Evolutionary conservation across 306 rosid genomes (phyloP).

Genomic region (Cicer yamashitae): DNA sequence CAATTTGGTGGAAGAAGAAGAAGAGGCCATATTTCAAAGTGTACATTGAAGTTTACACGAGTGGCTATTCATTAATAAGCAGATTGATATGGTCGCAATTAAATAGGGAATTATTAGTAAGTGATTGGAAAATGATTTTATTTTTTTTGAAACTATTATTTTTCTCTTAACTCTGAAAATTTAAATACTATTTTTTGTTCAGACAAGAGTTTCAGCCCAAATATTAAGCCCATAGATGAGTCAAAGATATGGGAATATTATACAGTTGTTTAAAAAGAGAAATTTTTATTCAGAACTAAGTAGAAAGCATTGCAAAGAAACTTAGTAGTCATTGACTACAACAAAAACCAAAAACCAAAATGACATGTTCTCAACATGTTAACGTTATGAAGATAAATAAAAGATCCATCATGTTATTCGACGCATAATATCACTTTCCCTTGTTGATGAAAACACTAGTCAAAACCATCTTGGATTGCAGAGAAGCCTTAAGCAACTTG

Average conservation of each 20-base stretch:
- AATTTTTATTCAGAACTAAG: not conserved
- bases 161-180: no score
- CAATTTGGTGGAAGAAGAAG: conserved; percentile 18
- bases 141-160: no score
- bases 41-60: not conserved
- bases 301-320: not conserved
- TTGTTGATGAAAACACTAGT: conserved; percentile 40
- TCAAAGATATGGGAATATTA: no score
- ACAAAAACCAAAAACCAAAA: not conserved
- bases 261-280: no score
- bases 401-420: not conserved
- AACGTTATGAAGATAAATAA: not conserved
- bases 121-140: no score
- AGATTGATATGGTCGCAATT: not conserved
- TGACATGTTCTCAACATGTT: not conserved
- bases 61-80: not conserved
- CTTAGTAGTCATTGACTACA: not conserved
- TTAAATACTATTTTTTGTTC: no score
- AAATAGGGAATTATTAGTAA: not conserved
- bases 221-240: no score
- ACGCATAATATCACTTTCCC: not conserved
- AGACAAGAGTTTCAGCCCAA: no score
- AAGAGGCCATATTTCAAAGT: conserved; percentile 1
- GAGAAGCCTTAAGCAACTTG: conserved; percentile 37
- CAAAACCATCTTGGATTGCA: conserved; percentile 23